Percentiles rank a stretch among this genome's conserved stretches.
Evolutionary conservation across 1,139 yeast genomes (phyloP).

Genomic region (Taphrina betulina): DNA sequence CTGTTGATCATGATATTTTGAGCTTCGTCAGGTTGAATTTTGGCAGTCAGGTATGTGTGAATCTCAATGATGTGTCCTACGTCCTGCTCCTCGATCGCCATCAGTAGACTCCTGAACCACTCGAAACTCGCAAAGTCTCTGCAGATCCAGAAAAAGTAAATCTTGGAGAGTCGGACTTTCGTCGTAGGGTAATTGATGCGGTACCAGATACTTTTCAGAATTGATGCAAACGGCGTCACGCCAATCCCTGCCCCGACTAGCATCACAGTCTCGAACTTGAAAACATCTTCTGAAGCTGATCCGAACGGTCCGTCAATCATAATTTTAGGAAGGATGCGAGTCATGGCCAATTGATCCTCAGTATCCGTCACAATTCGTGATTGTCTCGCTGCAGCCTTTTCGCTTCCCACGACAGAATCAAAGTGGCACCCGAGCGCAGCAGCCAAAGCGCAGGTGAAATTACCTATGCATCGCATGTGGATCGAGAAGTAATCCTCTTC

Average conservation of each 20-base stretch:
- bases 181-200: slow-evolving; percentile 24
- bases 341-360: neutral
- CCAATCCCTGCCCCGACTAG: slow-evolving; percentile 35
- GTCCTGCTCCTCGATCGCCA: slow-evolving; percentile 30
- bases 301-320: slow-evolving; percentile 33
- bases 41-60: slow-evolving; percentile 30
- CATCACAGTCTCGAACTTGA: slow-evolving; percentile 31
- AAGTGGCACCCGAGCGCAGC: slow-evolving; percentile 29
- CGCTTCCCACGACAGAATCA: neutral
- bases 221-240: slow-evolving; percentile 32
- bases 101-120: slow-evolving; percentile 30
- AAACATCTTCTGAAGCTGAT: slow-evolving; percentile 30
- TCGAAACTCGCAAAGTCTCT: slow-evolving; percentile 33
- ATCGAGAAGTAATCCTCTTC: slow-evolving; percentile 31
- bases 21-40: slow-evolving; percentile 25
- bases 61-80: slow-evolving; percentile 28
- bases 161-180: slow-evolving; percentile 17
- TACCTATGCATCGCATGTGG: slow-evolving; percentile 31
- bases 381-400: neutral
- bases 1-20: slow-evolving; percentile 28
- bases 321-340: slow-evolving; percentile 19
- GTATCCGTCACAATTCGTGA: slow-evolving; percentile 19
- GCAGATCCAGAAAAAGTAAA: slow-evolving; percentile 32
- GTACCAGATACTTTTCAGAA: slow-evolving; percentile 32
- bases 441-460: slow-evolving; percentile 29